Conservation (phyloP, 2,329 filamentous ascomycete genomes). For the Graphilbum fragrans region DNA sequence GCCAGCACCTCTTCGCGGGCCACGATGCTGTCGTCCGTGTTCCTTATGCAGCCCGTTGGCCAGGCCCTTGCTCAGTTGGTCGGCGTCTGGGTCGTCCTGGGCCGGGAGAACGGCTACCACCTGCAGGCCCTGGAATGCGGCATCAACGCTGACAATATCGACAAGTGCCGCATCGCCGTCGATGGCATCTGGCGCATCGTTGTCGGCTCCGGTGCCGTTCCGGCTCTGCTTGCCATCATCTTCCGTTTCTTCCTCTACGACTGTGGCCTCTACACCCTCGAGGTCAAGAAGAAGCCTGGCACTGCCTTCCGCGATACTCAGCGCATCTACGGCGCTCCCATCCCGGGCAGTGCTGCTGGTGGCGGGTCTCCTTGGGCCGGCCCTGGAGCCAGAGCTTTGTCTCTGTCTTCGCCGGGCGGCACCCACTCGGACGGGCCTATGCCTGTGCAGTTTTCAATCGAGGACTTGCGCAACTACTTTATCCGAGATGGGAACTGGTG, state of each 20-base stretch:
- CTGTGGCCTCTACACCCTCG: constrained; percentile 51
- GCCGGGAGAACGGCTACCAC: constrained; percentile 27
- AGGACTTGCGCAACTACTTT: constrained; percentile 38
- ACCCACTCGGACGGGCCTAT: constrained; percentile 16
- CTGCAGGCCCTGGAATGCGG: constrained; percentile 34
- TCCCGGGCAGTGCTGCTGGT: constrained; percentile 4
- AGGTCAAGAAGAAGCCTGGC: constrained; percentile 49
- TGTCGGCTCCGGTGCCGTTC: constrained; percentile 51
- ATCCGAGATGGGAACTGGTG: constrained; percentile 34
- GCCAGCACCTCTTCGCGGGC: constrained; percentile 49
- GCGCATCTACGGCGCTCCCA: constrained; percentile 36
- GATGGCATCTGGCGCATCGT: constrained; percentile 58
- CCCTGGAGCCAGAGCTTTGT: constrained; percentile 8
- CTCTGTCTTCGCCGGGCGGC: constrained; percentile 18
- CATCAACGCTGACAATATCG: constrained; percentile 28
- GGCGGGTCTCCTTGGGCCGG: not conserved
- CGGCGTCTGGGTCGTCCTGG: constrained; percentile 39
- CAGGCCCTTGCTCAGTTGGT: constrained; percentile 54
- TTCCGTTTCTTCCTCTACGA: constrained; percentile 58
- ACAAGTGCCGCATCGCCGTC: constrained; percentile 32
- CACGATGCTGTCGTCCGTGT: constrained; percentile 56
- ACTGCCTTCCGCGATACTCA: constrained; percentile 48
- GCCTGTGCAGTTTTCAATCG: constrained; percentile 34
- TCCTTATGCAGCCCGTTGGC: constrained; percentile 57
- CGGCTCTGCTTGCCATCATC: constrained; percentile 49